Evolutionary conservation across 2,329 filamentous ascomycete species (phyloP), one percentile per base, ranked within the genome.

Genomic region (Apiospora marii): DNA sequence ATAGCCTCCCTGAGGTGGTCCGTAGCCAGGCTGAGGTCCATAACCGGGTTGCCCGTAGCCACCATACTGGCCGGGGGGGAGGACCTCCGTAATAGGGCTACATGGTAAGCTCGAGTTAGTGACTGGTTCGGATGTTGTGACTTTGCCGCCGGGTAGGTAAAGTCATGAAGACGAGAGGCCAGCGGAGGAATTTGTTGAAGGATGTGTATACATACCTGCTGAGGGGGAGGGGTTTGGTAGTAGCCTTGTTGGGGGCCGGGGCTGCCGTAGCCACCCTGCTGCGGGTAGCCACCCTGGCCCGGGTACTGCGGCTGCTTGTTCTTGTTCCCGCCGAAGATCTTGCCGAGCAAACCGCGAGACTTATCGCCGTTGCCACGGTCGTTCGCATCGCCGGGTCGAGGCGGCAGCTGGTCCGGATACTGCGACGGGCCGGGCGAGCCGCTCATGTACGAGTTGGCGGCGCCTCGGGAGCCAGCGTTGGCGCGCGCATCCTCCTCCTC

Each of bases 401-500:
- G 81, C 24, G 86, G 85, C 27, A 87, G 81, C 74, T 88, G 83
- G 34, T 81, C 79, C 27, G 81, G 81, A 77, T 79, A 83, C 5
- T 79, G 75, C 4, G 76, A 77, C 67, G 74, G 76, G 68, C 72
- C 75, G 27, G 78, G 75, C 70, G 76, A 78, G 73, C 75, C 76
- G 72, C 79, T 83, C 72, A 76, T 61, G 72, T 82, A 83, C 30
- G 82, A 82, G 12, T 80, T 73, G 10, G 83, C 79, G 12, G 82
- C 80, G 41, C 79, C 75, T 68, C 71, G 34, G 34, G 69, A 70
- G 24, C 53, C 22, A 3, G 37, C 27, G 12, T 34, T 22, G 22
- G 87, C 87, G 64, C 90, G 89, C 7, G 90, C 90, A 75, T 97
- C 88, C 82, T 98, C 95, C 82, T 98, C 93, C 64, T 93, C 93